phyloP scores from a whole-genome alignment of 164 flowering plant species.

The Stephania cephalantha region DNA sequence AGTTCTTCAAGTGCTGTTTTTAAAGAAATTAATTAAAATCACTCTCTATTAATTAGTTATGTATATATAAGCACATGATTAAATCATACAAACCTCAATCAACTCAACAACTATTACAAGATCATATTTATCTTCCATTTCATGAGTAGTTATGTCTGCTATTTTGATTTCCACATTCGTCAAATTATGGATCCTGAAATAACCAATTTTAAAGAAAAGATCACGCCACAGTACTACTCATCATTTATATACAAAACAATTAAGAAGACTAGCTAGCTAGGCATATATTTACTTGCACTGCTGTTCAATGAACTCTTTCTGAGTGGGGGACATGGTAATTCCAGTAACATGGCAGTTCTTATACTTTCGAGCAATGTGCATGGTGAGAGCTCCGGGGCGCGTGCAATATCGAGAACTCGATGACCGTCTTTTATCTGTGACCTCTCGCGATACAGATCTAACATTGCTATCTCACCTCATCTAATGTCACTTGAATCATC shows the following conservation, averaged over 20 bases:
- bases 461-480: conserved; percentile 2
- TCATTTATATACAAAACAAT: too few species aligned
- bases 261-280: too few species aligned
- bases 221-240: too few species aligned
- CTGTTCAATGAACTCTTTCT: not conserved
- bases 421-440: conserved; percentile 11
- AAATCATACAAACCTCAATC: not conserved
- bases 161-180: conserved; percentile 9
- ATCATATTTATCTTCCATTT: conserved; percentile 7
- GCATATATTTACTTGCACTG: not conserved
- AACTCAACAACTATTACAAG: not conserved
- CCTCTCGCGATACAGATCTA: conserved; percentile 6
- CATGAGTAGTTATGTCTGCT: conserved; percentile 10
- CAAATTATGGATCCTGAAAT: not conserved
- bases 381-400: conserved; percentile 2
- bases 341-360: conserved; percentile 3
- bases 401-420: conserved; percentile 1
- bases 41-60: too few species aligned
- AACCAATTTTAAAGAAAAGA: not conserved
- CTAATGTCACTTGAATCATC: conserved; percentile 3
- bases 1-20: conserved; percentile 4
- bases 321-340: not conserved
- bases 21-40: too few species aligned
- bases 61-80: not conserved
- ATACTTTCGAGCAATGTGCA: conserved; percentile 5